These are phyloP conservation scores for Blepharisma stoltei DNA, from an alignment of 73 alveolate genomes.

Conservation along the genomic window DNA sequence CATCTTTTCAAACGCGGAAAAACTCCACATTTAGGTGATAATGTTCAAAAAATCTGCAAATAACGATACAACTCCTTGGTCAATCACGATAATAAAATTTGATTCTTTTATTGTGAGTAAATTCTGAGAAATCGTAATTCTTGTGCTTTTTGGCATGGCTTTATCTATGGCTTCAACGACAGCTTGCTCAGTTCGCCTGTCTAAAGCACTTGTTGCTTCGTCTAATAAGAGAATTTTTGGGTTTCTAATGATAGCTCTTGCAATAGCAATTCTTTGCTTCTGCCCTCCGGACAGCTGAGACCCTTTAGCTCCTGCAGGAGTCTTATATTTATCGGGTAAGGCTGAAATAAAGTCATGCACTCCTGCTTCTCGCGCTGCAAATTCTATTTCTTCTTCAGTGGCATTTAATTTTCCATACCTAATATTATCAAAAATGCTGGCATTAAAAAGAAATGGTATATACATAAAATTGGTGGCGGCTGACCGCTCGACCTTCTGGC, in stretches of 20 bases:
- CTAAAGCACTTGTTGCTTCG: constrained; percentile 65
- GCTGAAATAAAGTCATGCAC: constrained; percentile 60
- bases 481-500: too few relatives aligned
- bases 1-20: too few relatives aligned
- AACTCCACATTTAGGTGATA: too few relatives aligned
- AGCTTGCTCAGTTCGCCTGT: constrained; percentile 43
- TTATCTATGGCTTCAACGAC: constrained; percentile 58
- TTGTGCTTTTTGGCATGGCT: constrained; percentile 44
- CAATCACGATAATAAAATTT: constrained; percentile 61
- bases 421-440: constrained; percentile 60
- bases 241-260: constrained; percentile 65
- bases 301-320: constrained; percentile 52
- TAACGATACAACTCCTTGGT: constrained; percentile 66
- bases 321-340: constrained; percentile 29
- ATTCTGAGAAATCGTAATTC: constrained; percentile 75
- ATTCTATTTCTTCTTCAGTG: constrained; percentile 64
- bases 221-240: constrained; percentile 55
- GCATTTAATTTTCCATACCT: constrained; percentile 63
- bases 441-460: too few relatives aligned
- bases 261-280: constrained; percentile 69
- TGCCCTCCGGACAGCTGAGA: constrained; percentile 67
- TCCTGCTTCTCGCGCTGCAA: constrained; percentile 67
- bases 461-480: too few relatives aligned
- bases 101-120: constrained; percentile 65
- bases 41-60: too few relatives aligned